Base-by-base conservation (phyloP, 371 early-diverging fungal genomes). In the Saksenaea oblongispora region DNA sequence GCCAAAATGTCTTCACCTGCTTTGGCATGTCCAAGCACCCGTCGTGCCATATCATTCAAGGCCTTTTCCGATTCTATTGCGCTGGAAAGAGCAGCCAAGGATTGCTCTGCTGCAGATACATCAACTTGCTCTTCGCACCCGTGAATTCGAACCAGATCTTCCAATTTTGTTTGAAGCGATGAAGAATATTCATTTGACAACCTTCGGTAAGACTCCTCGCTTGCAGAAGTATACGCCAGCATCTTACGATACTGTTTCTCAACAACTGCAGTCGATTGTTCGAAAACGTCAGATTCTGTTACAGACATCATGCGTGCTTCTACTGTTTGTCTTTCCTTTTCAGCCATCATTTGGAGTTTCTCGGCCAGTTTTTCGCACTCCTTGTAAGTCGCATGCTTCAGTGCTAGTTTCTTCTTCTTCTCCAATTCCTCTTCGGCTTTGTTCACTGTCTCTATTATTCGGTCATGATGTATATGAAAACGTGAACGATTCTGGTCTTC, bases 1-100 rank as follows among this genome's bases (percentile, higher is more conserved):
- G 60, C 34, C 9, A 34, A 54, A 36, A 82, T 80, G 14, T 65
- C 65, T 1, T 69, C 62, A 13, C 70, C 73, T 51, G 65, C 63
- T 54, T 80, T 78, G 11, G 58, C 63, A 60, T 78, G 78, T 2
- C 69, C 70, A 28, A 73, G 15, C 3, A 73, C 59, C 11, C 65
- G 67, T 11, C 72, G 65, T 17, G 74, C 61, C 17, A 66, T 27
- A 36, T 79, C 78, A 28, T 64, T 61, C 27, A 63, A 31, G 27
- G 31, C 15, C 53, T 59, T 62, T 34, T 59, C 70, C 2, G 34
- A 18, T 15, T 58, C 37, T 37, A 62, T 54, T 17, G 36, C 54
- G 26, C 51, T 15, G 28, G 11, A 39, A 11, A 64, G 58, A 5
- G 26, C 22, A 3, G 27, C 17, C 28, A 64, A 9, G 5, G 58